phyloP scores from a whole-genome alignment of 1,139 yeast species.

The Yamadazyma blattariae region DNA sequence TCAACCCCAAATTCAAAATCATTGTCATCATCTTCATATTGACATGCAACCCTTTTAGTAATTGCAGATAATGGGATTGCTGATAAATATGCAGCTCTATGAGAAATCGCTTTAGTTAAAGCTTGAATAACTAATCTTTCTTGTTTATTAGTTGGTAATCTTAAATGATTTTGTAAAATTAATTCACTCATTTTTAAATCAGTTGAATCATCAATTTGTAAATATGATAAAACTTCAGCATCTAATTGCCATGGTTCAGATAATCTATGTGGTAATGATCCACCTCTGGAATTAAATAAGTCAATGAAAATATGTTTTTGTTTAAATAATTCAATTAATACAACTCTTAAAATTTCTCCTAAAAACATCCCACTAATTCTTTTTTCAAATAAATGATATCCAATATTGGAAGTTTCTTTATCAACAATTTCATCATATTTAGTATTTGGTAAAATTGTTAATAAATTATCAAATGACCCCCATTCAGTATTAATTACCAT shows the following conservation, averaged over 20 bases:
- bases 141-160: conserved; percentile 62
- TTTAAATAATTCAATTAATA: conserved; percentile 63
- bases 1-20: conserved; percentile 92
- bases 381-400: conserved; percentile 88
- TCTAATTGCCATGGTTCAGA: conserved; percentile 73
- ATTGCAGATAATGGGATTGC: conserved; percentile 90
- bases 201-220: conserved; percentile 78
- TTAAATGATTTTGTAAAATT: conserved; percentile 58
- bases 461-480: conserved; percentile 91
- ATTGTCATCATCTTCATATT: conserved; percentile 51
- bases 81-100: conserved; percentile 81
- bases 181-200: conserved; percentile 65
- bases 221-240: conserved; percentile 78
- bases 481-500: conserved; percentile 96
- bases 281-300: conserved; percentile 47
- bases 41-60: conserved; percentile 35
- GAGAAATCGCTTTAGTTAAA: conserved; percentile 73
- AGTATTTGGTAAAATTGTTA: conserved; percentile 69
- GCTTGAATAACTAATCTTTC: conserved; percentile 73
- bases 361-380: conserved; percentile 92
- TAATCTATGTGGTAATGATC: conserved; percentile 61
- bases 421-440: conserved; percentile 73
- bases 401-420: conserved; percentile 72
- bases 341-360: conserved; percentile 81
- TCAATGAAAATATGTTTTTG: conserved; percentile 56